Evolutionary conservation across 352 stramenopile genomes (phyloP).

Genomic region (Pythium sukuiense): DNA sequence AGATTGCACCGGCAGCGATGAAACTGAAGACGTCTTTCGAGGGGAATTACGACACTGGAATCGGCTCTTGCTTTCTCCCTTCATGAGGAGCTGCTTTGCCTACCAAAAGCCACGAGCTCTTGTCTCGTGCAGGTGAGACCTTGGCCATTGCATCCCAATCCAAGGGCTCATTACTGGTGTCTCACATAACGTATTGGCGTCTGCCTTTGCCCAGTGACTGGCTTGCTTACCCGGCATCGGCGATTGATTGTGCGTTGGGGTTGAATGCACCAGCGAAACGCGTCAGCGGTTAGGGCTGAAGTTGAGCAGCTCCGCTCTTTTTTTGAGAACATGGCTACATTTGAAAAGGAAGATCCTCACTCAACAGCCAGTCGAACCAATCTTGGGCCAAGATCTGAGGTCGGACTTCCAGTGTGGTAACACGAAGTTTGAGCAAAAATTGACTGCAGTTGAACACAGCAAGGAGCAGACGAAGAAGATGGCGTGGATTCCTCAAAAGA

Average conservation of each 20-base stretch:
- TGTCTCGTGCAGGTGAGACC: too few species aligned
- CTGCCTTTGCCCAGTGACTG: background rate
- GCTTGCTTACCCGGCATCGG: background rate
- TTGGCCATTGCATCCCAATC: too few species aligned
- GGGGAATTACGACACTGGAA: too few species aligned
- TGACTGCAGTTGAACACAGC: too few species aligned
- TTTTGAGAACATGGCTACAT: constrained; percentile 1
- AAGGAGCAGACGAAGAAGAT: too few species aligned
- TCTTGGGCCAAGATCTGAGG: background rate
- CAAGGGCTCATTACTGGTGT: too few species aligned
- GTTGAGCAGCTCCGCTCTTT: constrained; percentile 7
- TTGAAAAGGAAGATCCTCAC: background rate
- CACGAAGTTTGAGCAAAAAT: too few species aligned
- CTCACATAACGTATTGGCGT: background rate
- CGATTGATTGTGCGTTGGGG: background rate
- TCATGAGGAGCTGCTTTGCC: too few species aligned
- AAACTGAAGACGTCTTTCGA: background rate
- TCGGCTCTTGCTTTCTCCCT: too few species aligned
- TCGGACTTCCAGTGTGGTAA: background rate
- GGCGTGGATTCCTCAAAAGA: too few species aligned
- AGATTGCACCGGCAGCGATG: background rate
- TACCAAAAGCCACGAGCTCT: too few species aligned
- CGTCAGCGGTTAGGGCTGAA: constrained; percentile 6
- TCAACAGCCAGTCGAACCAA: background rate
- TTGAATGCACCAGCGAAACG: constrained; percentile 7